These are phyloP conservation scores for Friedmanniomyces simplex DNA, from an alignment of 495 filamentous ascomycete genomes.

Conservation along the genomic window DNA sequence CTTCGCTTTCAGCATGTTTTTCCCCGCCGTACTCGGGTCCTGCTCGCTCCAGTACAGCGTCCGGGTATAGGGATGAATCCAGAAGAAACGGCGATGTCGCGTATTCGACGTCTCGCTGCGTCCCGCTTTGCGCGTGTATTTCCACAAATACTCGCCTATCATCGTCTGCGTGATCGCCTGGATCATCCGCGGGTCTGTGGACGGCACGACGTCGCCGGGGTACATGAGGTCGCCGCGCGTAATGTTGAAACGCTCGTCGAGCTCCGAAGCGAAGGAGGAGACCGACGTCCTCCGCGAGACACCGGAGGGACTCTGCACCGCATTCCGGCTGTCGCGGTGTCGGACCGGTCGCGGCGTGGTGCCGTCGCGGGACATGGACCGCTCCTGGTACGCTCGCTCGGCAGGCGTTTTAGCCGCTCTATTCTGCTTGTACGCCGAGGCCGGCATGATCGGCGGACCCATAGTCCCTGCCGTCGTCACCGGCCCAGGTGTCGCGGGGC, in stretches of 20 bases:
- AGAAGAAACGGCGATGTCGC: slow-evolving; percentile 91
- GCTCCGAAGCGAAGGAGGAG: slow-evolving; percentile 88
- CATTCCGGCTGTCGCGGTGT: slow-evolving; percentile 32
- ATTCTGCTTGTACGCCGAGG: slow-evolving; percentile 57
- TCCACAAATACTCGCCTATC: slow-evolving; percentile 99
- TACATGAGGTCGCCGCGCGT: slow-evolving; percentile 46
- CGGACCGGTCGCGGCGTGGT: slow-evolving; percentile 45
- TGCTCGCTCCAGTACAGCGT: slow-evolving; percentile 94
- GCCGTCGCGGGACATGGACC: slow-evolving; percentile 34
- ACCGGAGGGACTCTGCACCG: slow-evolving; percentile 41
- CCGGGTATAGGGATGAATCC: slow-evolving; percentile 95
- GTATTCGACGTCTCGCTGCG: slow-evolving; percentile 77
- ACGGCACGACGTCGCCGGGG: slow-evolving; percentile 44
- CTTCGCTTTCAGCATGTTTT: slow-evolving; percentile 72
- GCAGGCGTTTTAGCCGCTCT: slow-evolving; percentile 63
- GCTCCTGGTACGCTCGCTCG: slow-evolving; percentile 25
- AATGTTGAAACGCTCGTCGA: slow-evolving; percentile 83
- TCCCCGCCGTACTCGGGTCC: slow-evolving; percentile 67
- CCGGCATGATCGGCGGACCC: slow-evolving; percentile 77
- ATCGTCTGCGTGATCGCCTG: slow-evolving; percentile 99
- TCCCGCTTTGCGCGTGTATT: slow-evolving; percentile 88
- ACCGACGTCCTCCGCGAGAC: slow-evolving; percentile 64
- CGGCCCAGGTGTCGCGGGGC: slow-evolving; percentile 6
- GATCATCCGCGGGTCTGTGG: slow-evolving; percentile 94
- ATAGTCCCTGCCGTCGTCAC: slow-evolving; percentile 45